Evolutionary conservation across 306 rosid genomes (phyloP).

Genomic region (Fagus sylvatica): DNA sequence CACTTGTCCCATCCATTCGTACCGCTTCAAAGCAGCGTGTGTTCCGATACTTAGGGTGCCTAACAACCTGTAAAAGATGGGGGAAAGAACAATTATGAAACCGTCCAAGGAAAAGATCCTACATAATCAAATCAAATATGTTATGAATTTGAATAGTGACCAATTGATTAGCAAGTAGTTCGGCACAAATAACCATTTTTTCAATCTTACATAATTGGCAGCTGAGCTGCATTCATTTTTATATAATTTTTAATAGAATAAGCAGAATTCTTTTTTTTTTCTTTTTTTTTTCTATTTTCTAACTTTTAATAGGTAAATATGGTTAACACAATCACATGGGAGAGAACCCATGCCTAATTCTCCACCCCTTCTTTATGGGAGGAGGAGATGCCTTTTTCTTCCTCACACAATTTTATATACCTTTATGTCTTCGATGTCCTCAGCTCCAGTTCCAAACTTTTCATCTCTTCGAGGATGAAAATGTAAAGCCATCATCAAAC

Average conservation of each 20-base stretch:
- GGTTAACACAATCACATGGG: background rate
- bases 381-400: background rate
- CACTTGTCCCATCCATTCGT: constrained; percentile 68
- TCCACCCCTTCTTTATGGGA: background rate
- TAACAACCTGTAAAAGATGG: constrained; percentile 53
- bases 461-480: constrained; percentile 68
- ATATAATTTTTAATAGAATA: background rate
- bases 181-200: background rate
- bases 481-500: constrained; percentile 53
- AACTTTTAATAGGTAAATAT: too few relatives aligned
- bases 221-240: background rate
- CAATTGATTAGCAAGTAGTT: background rate
- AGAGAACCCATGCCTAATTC: background rate
- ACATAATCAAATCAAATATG: background rate
- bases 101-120: background rate
- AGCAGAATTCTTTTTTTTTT: too few relatives aligned
- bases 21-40: constrained; percentile 69
- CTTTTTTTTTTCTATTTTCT: too few relatives aligned
- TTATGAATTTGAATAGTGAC: background rate
- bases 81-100: constrained; percentile 8
- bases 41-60: constrained; percentile 49
- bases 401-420: constrained; percentile 33
- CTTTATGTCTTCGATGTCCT: constrained; percentile 46
- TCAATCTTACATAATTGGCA: background rate
- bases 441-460: constrained; percentile 65